Conservation (phyloP, 169 alveolate genomes). For the Plasmodium falciparum region DNA sequence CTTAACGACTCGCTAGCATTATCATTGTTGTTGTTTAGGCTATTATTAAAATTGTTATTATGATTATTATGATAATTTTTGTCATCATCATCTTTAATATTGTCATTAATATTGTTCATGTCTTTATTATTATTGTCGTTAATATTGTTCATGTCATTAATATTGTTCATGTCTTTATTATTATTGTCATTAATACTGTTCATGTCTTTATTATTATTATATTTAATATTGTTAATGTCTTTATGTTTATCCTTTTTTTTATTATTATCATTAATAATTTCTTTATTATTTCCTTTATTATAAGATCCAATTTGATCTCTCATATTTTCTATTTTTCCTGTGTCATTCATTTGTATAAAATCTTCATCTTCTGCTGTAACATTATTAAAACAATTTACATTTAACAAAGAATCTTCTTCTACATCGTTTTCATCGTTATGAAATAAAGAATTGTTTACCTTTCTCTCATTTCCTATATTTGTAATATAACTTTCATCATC, state of each 20-base stretch:
- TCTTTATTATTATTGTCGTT: neutral
- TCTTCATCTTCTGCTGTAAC: neutral
- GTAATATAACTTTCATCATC: neutral
- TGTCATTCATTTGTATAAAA: neutral
- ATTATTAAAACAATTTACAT: neutral
- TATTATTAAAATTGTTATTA: neutral
- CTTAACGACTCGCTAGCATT: conserved; percentile 9
- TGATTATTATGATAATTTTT: neutral
- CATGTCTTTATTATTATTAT: neutral
- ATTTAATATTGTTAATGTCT: neutral
- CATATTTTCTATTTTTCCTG: neutral
- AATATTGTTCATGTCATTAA: neutral
- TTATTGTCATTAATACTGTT: neutral
- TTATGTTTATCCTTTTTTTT: neutral
- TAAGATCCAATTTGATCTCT: neutral
- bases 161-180: neutral
- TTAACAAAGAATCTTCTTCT: neutral
- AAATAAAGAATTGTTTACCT: neutral
- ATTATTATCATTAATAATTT: neutral
- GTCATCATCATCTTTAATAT: neutral
- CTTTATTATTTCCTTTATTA: neutral
- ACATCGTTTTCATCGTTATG: neutral
- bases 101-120: neutral
- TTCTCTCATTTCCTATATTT: neutral
- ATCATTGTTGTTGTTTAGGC: neutral